phyloP scores from a whole-genome alignment of 2,329 filamentous ascomycete genomes.

The Calonectria crousiana region DNA sequence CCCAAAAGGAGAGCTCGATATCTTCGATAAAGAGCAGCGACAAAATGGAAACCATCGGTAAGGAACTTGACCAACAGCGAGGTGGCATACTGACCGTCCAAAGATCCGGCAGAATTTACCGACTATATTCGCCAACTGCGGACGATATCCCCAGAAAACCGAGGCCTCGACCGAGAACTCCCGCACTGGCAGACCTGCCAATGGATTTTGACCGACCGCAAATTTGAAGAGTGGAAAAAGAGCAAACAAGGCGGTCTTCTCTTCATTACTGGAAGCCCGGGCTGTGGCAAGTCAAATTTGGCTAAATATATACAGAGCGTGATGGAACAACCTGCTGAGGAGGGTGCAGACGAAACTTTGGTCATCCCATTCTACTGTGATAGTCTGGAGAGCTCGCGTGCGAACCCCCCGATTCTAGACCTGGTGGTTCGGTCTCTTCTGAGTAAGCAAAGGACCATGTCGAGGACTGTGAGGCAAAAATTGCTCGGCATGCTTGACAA shows the following conservation, averaged over 20 bases:
- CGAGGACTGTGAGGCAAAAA: constrained; percentile 21
- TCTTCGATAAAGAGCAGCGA: constrained; percentile 14
- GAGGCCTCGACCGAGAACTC: constrained; percentile 32
- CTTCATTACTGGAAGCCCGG: constrained; percentile 36
- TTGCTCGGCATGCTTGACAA: constrained; percentile 28
- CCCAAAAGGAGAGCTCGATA: constrained; percentile 16
- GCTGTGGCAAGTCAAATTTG: constrained; percentile 36
- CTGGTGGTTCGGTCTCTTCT: constrained; percentile 30
- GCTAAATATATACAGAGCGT: constrained; percentile 36
- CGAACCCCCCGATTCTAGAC: constrained; percentile 36
- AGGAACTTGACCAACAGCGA: neutral
- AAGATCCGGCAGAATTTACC: constrained; percentile 28
- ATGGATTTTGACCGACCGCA: constrained; percentile 31
- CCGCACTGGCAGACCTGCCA: constrained; percentile 35
- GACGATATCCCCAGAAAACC: constrained; percentile 32
- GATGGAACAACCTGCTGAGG: constrained; percentile 23
- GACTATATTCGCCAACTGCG: constrained; percentile 29
- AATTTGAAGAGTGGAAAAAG: constrained; percentile 30
- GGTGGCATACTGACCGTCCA: neutral
- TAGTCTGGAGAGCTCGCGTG: constrained; percentile 33
- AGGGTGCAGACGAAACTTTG: constrained; percentile 21
- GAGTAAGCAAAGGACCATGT: constrained; percentile 26
- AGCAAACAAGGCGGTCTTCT: constrained; percentile 27
- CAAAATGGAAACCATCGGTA: constrained; percentile 28
- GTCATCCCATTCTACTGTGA: constrained; percentile 38